Evolutionary conservation across 2,329 filamentous ascomycete species (phyloP), one percentile per base, ranked within the genome.

Genomic region (Ilyonectria sp.): DNA sequence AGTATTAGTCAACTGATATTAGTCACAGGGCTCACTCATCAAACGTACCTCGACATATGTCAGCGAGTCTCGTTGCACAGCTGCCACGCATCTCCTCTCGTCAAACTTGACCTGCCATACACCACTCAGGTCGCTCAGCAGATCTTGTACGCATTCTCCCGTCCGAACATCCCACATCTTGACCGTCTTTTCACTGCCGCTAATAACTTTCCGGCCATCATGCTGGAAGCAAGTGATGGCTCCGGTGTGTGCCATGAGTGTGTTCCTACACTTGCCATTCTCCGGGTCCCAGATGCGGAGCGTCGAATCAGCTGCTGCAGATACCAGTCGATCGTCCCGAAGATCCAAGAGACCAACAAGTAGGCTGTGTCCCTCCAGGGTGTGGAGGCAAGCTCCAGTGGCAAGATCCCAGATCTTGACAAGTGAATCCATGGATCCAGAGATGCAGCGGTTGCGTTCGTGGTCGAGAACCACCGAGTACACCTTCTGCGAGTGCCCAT

Each of bases 21-120:
- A 2, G 15, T 10, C 8, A 21, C 9, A 6, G 29, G 17, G 9
- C 23, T 37, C 4, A 0, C 9, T 6, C 21, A 15, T n/a, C 55
- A 13, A 35, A 82, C 90, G 84, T 80, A 97, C 96, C 90, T 99
- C 96, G 65, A 99, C 94, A 80, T 97, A 99, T 21, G 96, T 99
- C 75, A 97, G 83, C 75, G 91, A 92, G 72, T 97, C 94, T 63
- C 96, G 90, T 85, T 99, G 96, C 63, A 99, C 96, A 50, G 96
- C 96, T 67, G 96, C 96, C 64, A 99, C 96, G 79, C 96, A 99
- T 79, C 95, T 89, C 73, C 96, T 89, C 78, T 97, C 94, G 77
- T 99, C 95, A 82, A 99, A 99, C 77, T 96, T 96, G 76, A 99
- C 96, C 83, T 99, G 96, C 96, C 96, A 99, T 8, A 99, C 96